Conservation (phyloP, 768 basidiomycete genomes). For the Lyophyllum atratum region DNA sequence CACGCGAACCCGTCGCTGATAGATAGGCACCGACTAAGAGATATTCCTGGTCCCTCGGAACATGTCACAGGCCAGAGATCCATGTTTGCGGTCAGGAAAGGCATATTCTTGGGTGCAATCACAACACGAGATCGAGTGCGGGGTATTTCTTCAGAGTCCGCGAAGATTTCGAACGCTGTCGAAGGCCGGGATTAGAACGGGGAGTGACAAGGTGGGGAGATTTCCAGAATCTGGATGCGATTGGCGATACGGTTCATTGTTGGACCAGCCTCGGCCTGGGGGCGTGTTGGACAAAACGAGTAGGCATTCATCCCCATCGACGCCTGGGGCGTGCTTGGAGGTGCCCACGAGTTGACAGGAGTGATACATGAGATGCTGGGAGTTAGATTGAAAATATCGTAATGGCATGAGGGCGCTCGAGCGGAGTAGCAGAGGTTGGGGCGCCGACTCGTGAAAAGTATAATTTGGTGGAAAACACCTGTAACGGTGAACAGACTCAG, state of each 20-base stretch:
- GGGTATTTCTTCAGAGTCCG: neutral
- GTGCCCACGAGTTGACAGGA: neutral
- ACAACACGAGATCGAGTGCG: neutral
- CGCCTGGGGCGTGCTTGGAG: neutral
- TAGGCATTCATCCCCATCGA: neutral
- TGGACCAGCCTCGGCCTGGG: neutral
- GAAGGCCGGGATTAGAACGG: conserved; percentile 4
- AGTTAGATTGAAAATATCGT: neutral
- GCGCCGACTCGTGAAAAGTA: conserved; percentile 1
- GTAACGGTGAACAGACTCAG: neutral
- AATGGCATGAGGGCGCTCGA: neutral
- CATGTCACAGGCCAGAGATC: too few relatives aligned
- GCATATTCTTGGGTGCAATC: neutral
- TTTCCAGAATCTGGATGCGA: neutral
- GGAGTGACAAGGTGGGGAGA: neutral
- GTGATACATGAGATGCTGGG: neutral
- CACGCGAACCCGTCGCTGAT: neutral
- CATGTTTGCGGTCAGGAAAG: neutral
- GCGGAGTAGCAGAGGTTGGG: conserved; percentile 13
- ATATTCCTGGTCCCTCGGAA: neutral
- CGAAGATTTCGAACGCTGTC: neutral
- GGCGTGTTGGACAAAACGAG: neutral
- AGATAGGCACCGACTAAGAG: neutral
- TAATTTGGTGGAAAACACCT: neutral
- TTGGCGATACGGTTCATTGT: neutral